Conservation (phyloP, 2,329 filamentous ascomycete species). For the Paecilomyces sp. region DNA sequence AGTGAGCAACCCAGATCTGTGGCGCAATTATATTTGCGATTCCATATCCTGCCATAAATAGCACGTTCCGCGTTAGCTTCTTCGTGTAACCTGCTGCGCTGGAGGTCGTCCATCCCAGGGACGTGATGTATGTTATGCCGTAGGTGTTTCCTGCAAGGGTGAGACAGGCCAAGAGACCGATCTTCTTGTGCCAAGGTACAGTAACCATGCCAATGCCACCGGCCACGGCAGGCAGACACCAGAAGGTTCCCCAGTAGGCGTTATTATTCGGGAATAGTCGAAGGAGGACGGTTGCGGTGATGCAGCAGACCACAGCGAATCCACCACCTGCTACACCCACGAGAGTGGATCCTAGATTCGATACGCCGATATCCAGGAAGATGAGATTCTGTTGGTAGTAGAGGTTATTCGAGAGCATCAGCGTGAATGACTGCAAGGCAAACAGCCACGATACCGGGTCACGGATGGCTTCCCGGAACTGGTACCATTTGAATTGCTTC, state of each 20-base stretch:
- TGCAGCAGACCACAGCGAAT: slow-evolving; percentile 25
- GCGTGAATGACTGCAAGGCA: slow-evolving; percentile 9
- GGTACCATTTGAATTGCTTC: slow-evolving; percentile 11
- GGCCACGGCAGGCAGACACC: slow-evolving; percentile 22
- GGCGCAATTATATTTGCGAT: slow-evolving; percentile 22
- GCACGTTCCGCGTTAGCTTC: slow-evolving; percentile 23
- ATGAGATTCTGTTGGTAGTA: slow-evolving; percentile 36
- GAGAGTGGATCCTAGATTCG: slow-evolving; percentile 32
- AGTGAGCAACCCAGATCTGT: slow-evolving; percentile 20
- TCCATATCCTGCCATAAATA: slow-evolving; percentile 17
- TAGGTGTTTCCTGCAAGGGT: slow-evolving; percentile 20
- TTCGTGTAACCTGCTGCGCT: slow-evolving; percentile 23
- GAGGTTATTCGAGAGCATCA: slow-evolving; percentile 31
- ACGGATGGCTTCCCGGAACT: slow-evolving; percentile 8
- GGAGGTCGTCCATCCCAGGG: slow-evolving; percentile 32
- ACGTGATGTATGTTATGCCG: slow-evolving; percentile 30
- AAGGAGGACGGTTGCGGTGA: slow-evolving; percentile 24
- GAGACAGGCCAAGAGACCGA: slow-evolving; percentile 23
- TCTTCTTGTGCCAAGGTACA: slow-evolving; percentile 19
- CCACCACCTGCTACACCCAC: slow-evolving; percentile 32
- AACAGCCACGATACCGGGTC: slow-evolving; percentile 27
- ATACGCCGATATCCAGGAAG: slow-evolving; percentile 27
- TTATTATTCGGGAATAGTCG: slow-evolving; percentile 22
- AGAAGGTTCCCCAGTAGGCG: slow-evolving; percentile 22
- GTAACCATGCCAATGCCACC: slow-evolving; percentile 23